Conservation (phyloP, 306 rosid genomes). For the Prunus armeniaca region DNA sequence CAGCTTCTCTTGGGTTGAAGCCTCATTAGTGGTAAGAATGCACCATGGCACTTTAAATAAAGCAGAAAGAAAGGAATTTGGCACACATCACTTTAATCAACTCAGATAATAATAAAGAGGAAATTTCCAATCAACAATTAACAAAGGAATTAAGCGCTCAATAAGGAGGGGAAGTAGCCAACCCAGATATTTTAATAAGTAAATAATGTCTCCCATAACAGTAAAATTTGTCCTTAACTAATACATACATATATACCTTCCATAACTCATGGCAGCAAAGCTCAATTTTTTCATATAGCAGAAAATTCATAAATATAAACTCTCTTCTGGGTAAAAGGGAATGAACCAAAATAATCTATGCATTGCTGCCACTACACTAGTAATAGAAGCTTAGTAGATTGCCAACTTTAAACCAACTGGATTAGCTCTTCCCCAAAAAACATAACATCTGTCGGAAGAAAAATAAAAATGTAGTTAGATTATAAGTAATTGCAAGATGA, state of each 20-base stretch:
- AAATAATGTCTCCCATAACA: conserved; percentile 5
- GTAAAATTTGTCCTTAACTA: background rate
- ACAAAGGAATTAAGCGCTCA: background rate
- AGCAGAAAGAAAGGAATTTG: too few species aligned
- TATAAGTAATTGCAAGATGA: background rate
- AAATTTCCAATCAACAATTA: background rate
- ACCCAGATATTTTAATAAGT: background rate
- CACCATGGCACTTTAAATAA: too few species aligned
- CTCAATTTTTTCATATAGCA: background rate
- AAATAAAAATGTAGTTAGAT: background rate
- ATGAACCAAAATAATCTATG: background rate
- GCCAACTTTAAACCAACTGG: conserved; percentile 2
- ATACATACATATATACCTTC: conserved; percentile 5
- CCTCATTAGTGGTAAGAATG: too few species aligned
- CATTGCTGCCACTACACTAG: conserved; percentile 1
- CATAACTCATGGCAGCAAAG: background rate
- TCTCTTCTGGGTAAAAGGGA: background rate
- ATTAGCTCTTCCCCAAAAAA: background rate
- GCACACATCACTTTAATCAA: too few species aligned
- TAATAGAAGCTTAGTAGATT: background rate
- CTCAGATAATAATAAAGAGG: background rate
- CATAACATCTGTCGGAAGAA: conserved; percentile 5
- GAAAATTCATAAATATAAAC: conserved; percentile 10
- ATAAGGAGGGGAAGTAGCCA: background rate
- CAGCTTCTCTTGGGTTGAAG: too few species aligned